These are phyloP conservation scores for Stropharia rugosoannulata DNA, from an alignment of 768 basidiomycete genomes.

Conservation along the genomic window DNA sequence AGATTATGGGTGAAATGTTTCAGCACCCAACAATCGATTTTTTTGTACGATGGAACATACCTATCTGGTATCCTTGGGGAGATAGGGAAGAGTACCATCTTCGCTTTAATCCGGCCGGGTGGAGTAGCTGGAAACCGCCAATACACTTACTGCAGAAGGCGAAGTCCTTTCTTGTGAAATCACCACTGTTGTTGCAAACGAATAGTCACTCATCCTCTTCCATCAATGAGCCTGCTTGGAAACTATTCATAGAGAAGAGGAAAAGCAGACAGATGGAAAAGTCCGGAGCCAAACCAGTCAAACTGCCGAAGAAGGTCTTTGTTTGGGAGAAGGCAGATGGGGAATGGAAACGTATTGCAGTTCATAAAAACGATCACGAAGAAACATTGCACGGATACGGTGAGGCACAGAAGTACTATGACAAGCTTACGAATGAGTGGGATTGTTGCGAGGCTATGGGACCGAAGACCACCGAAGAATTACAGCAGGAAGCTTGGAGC, in stretches of 20 bases:
- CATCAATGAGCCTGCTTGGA: slow-evolving; percentile 4
- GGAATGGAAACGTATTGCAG: neutral
- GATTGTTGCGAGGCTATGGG: slow-evolving; percentile 8
- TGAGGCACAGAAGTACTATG: slow-evolving; percentile 1
- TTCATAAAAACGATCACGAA: neutral
- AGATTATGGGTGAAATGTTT: neutral
- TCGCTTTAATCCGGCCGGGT: neutral
- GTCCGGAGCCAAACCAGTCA: neutral
- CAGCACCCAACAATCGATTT: neutral
- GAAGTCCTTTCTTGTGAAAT: neutral
- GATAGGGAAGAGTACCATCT: neutral
- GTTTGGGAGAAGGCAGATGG: slow-evolving; percentile 11
- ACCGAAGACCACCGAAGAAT: neutral
- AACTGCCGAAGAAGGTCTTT: slow-evolving; percentile 5
- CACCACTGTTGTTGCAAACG: neutral
- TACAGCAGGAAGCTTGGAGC: neutral
- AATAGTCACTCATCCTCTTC: neutral
- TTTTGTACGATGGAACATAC: slow-evolving; percentile 1
- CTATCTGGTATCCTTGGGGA: slow-evolving; percentile 12
- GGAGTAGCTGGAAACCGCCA: neutral
- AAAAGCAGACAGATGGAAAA: neutral
- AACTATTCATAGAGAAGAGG: neutral
- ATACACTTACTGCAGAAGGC: neutral
- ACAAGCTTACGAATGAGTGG: slow-evolving; percentile 6
- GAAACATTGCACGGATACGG: neutral